phyloP scores from a whole-genome alignment of 306 rosid genomes.

The Inga oerstediana region DNA sequence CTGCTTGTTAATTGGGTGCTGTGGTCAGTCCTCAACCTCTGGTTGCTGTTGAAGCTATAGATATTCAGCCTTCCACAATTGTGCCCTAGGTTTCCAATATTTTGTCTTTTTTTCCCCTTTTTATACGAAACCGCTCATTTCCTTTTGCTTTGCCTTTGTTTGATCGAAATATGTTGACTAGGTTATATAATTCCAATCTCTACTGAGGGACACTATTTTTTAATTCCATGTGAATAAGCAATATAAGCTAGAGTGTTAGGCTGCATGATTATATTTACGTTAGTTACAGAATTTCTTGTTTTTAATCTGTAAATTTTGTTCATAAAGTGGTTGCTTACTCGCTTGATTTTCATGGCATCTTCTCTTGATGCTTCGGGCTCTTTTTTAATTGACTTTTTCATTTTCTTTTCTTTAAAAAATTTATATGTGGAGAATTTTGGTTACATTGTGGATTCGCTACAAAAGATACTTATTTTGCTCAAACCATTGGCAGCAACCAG shows the following conservation, averaged over 20 bases:
- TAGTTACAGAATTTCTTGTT: background rate
- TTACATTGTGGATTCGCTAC: conserved; percentile 11
- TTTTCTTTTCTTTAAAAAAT: background rate
- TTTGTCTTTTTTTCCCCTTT: background rate
- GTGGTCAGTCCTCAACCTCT: no score
- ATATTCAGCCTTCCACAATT: conserved; percentile 11
- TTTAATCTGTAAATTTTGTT: conserved; percentile 16
- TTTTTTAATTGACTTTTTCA: background rate
- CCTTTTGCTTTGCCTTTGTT: background rate
- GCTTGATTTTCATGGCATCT: conserved; percentile 2
- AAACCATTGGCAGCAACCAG: conserved; percentile 44
- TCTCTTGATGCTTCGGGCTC: background rate
- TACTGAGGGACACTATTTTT: background rate
- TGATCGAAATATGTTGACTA: background rate
- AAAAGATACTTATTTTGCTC: conserved; percentile 39
- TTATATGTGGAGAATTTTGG: background rate
- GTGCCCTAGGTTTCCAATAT: background rate
- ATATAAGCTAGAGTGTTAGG: background rate
- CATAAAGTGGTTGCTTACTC: background rate
- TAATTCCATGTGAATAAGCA: background rate
- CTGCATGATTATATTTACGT: background rate
- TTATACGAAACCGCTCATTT: background rate
- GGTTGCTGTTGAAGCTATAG: conserved; percentile 3
- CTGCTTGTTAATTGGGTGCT: no score
- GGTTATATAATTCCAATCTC: background rate